These are phyloP conservation scores for Westerdykella ornata DNA, from an alignment of 2,329 filamentous ascomycete genomes.

Conservation along the genomic window DNA sequence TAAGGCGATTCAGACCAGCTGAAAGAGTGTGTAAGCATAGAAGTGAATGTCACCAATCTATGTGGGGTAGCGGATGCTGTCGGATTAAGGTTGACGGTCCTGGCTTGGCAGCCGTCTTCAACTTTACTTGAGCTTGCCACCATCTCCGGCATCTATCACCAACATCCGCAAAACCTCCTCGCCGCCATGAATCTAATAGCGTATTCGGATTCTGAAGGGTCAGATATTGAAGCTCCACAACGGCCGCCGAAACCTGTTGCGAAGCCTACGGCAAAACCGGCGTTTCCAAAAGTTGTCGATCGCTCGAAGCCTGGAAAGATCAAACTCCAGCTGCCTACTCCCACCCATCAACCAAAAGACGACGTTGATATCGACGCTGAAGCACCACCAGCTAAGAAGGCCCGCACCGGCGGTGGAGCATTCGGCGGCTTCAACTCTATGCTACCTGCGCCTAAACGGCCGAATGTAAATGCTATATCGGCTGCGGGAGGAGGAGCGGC, in stretches of 20 bases:
- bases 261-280: slow-evolving; percentile 48
- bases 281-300: slow-evolving; percentile 75
- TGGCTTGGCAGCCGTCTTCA: not conserved
- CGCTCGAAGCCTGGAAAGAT: slow-evolving; percentile 78
- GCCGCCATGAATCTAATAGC: slow-evolving; percentile 66
- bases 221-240: slow-evolving; percentile 51
- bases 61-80: slow-evolving; percentile 1
- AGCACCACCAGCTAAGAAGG: slow-evolving; percentile 60
- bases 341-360: slow-evolving; percentile 38
- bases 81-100: not conserved
- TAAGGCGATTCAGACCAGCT: slow-evolving; percentile 29
- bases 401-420: slow-evolving; percentile 55
- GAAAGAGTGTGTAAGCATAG: slow-evolving; percentile 13
- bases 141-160: not conserved
- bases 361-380: slow-evolving; percentile 39
- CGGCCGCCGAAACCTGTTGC: slow-evolving; percentile 32
- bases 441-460: slow-evolving; percentile 72
- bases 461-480: slow-evolving; percentile 19
- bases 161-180: slow-evolving; percentile 1
- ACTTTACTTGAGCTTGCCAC: not conserved
- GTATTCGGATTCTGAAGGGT: slow-evolving; percentile 70
- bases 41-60: too few species aligned
- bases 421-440: slow-evolving; percentile 83
- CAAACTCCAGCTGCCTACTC: slow-evolving; percentile 65
- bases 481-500: slow-evolving; percentile 24